Conservation (phyloP, 108 stramenopile species). For the Phaeodactylum tricornutum region DNA sequence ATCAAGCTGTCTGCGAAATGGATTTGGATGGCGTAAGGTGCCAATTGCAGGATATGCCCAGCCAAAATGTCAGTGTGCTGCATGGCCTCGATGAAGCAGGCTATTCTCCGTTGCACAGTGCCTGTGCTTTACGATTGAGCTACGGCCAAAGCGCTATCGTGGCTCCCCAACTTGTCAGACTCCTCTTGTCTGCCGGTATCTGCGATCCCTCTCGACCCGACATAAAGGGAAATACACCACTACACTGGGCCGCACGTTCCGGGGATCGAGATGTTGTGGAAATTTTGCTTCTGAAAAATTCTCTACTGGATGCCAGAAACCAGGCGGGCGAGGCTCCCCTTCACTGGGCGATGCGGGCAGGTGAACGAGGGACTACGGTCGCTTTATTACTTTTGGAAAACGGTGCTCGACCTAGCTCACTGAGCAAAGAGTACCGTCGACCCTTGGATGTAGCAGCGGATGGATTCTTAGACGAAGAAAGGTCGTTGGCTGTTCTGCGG, state of each 20-base stretch:
- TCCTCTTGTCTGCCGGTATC: constrained; percentile 41
- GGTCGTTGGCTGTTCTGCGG: not conserved
- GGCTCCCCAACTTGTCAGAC: constrained; percentile 34
- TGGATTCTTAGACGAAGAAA: constrained; percentile 44
- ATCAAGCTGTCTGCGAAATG: constrained; percentile 62
- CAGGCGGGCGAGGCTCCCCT: constrained; percentile 71
- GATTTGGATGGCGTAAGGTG: constrained; percentile 37
- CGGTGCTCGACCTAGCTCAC: constrained; percentile 51
- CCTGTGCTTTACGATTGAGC: constrained; percentile 45
- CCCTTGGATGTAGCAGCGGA: constrained; percentile 81
- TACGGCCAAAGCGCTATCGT: constrained; percentile 25
- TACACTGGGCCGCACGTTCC: constrained; percentile 80
- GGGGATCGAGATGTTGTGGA: constrained; percentile 55
- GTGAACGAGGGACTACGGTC: constrained; percentile 34
- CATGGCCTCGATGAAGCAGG: constrained; percentile 41
- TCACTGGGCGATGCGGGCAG: constrained; percentile 82
- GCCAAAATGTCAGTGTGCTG: constrained; percentile 11
- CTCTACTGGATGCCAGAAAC: constrained; percentile 67
- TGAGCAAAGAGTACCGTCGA: constrained; percentile 53
- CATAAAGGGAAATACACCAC: constrained; percentile 55
- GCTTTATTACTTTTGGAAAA: constrained; percentile 54
- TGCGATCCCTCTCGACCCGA: constrained; percentile 45
- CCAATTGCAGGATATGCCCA: constrained; percentile 17
- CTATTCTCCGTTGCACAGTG: constrained; percentile 63
- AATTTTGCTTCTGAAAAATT: constrained; percentile 48